phyloP scores from a whole-genome alignment of 495 filamentous ascomycete species.

The Articulospora tetracladia region DNA sequence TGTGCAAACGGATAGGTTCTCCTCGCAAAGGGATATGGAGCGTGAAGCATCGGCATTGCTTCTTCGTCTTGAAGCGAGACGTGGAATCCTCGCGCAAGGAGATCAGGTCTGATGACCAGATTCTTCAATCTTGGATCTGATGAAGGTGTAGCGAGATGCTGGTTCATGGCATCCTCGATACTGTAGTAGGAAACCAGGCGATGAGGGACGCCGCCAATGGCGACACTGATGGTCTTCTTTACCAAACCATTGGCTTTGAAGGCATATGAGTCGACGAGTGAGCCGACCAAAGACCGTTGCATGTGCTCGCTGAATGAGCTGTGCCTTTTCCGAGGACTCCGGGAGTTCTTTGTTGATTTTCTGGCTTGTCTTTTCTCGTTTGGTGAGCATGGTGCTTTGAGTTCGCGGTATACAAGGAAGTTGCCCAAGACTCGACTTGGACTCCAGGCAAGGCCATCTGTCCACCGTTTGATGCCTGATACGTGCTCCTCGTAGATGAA shows the following conservation, averaged over 20 bases:
- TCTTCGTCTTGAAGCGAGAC: not conserved
- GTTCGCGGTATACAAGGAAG: slow-evolving; percentile 85
- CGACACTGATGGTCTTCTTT: slow-evolving; percentile 86
- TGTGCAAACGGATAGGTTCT: not conserved
- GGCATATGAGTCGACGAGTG: slow-evolving; percentile 75
- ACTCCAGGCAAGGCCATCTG: slow-evolving; percentile 84
- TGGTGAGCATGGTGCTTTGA: slow-evolving; percentile 74
- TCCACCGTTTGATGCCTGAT: slow-evolving; percentile 91
- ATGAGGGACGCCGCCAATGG: slow-evolving; percentile 59
- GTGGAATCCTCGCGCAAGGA: not conserved
- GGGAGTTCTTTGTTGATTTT: not conserved
- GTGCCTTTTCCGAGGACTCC: not conserved
- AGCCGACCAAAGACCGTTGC: slow-evolving; percentile 58
- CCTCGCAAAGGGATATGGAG: no score
- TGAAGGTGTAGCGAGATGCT: slow-evolving; percentile 49
- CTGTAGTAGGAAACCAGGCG: slow-evolving; percentile 85
- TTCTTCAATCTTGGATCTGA: not conserved
- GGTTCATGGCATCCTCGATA: slow-evolving; percentile 62
- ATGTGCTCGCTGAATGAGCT: not conserved
- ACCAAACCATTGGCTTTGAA: slow-evolving; percentile 79
- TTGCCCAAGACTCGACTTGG: slow-evolving; percentile 85
- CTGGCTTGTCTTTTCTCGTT: slow-evolving; percentile 75
- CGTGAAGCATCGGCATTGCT: not conserved
- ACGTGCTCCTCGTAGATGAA: slow-evolving; percentile 88
- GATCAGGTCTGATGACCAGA: not conserved